A percentile compares a stretch with the other conserved stretches of the same genome.
Evolutionary conservation across 805 yeast species (phyloP).

Genomic region (Saturnispora dispora): DNA sequence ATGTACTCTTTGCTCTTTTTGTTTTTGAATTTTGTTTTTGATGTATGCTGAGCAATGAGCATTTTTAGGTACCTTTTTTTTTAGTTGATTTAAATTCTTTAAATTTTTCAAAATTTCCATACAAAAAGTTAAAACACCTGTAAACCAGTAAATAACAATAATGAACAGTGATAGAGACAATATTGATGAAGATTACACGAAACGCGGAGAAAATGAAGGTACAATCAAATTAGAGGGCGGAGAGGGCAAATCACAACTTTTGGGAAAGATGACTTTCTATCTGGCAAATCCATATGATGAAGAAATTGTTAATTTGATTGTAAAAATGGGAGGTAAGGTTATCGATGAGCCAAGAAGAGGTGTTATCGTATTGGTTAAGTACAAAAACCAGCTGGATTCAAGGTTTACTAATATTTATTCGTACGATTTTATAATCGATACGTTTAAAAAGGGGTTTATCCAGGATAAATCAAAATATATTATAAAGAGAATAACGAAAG

Average conservation of each 20-base stretch:
- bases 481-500: constrained; percentile 1
- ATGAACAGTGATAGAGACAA: not conserved
- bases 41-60: not conserved
- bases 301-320: not conserved
- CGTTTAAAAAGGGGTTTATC: constrained; percentile 13
- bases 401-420: constrained; percentile 13
- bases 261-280: not conserved
- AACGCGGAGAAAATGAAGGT: not conserved
- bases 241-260: not conserved
- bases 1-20: not conserved
- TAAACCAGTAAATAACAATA: constrained; percentile 1
- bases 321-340: constrained; percentile 2
- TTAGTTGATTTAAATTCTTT: not conserved
- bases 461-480: constrained; percentile 17
- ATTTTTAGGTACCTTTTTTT: not conserved
- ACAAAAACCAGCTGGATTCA: not conserved
- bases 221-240: not conserved
- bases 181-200: not conserved
- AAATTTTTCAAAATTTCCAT: not conserved
- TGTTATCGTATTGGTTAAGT: not conserved
- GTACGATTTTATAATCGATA: constrained; percentile 18
- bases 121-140: not conserved
- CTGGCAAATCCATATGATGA: not conserved
- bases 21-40: not conserved
- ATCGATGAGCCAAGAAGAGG: not conserved